A percentile compares a stretch with the other conserved stretches of the same genome.
phyloP scores from a whole-genome alignment of 345 rosid species.

The Aquilaria sinensis region DNA sequence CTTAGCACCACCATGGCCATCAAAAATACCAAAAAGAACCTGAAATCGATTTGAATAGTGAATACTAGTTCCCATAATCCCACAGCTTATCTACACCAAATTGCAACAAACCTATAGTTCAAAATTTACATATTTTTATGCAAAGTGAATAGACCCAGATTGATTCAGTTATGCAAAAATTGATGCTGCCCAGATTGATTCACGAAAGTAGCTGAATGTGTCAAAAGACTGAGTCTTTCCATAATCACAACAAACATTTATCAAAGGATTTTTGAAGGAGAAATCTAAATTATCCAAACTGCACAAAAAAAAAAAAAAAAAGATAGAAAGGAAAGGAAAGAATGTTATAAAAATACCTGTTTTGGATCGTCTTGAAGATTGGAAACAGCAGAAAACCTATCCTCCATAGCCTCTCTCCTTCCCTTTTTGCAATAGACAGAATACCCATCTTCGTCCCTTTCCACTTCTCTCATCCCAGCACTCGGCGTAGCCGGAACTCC shows the following conservation, averaged over 20 bases:
- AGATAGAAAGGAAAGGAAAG: background rate
- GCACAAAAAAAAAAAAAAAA: background rate
- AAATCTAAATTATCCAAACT: background rate
- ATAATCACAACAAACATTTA: background rate
- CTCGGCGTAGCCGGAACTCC: constrained; percentile 33
- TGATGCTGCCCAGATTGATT: no score
- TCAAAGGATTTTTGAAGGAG: constrained; percentile 1
- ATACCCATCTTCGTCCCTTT: constrained; percentile 49
- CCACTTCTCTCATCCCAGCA: constrained; percentile 36
- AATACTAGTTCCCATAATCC: background rate
- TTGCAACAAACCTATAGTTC: background rate
- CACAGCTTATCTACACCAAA: background rate
- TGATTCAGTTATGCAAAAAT: background rate
- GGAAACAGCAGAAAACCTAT: constrained; percentile 67
- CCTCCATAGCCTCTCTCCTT: constrained; percentile 85
- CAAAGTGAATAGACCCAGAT: background rate
- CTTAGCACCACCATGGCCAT: constrained; percentile 83
- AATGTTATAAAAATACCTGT: constrained; percentile 37
- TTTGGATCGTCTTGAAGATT: constrained; percentile 46
- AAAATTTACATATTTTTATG: background rate
- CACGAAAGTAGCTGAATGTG: no score
- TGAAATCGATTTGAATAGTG: constrained; percentile 11
- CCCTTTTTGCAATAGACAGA: constrained; percentile 89
- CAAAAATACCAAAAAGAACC: constrained; percentile 82
- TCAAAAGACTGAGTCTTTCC: no score